Evolutionary conservation across 1,139 yeast species (phyloP), one percentile per base, ranked within the genome.

Genomic region (Kurtzmaniella quercitrusa): DNA sequence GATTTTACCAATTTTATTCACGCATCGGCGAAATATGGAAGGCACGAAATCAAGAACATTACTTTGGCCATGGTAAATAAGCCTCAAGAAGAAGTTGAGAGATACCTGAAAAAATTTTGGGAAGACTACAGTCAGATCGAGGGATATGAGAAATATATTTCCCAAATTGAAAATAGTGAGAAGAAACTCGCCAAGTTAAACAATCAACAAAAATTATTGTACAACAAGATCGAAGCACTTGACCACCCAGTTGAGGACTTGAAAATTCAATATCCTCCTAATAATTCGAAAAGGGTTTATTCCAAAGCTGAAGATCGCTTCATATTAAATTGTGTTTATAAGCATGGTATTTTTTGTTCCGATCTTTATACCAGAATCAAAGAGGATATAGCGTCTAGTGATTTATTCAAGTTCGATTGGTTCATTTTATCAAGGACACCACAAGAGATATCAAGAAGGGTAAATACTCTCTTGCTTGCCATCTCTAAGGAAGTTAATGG

Each of bases 141-240:
- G 22, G 97, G 97, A 0, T 77, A 83, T 60, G 96, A 89, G 47
- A 84, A 88, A 57, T 88, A 89, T 59, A 61, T 89, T 42, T 63
- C 82, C n/a, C 95, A 88, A 55, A 88, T 93, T 45, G 96, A 89
- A 55, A 73, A 84, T 33, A 95, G 96, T 48, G 97, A 91, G 57
- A 86, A 82, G 66, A 87, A 87, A 55, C 65, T 80, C 16, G 82
- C 80, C 38, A 85, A 78, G 55, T 64, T 84, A 35, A 62, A 65
- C 40, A 71, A 74, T 40, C 98, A 91, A 58, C 83, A 84, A 54
- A 78, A 74, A 47, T 65, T 88, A 14, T 68, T 93, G 38, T 73
- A 74, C 14, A 66, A 66, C 38, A 91, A 91, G 58, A 74, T 93
- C 51, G 79, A 74, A 41, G 73, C 73, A 44, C 74, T 78, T 43